Conservation (phyloP, 306 rosid genomes). For the Cicer arietinum region DNA sequence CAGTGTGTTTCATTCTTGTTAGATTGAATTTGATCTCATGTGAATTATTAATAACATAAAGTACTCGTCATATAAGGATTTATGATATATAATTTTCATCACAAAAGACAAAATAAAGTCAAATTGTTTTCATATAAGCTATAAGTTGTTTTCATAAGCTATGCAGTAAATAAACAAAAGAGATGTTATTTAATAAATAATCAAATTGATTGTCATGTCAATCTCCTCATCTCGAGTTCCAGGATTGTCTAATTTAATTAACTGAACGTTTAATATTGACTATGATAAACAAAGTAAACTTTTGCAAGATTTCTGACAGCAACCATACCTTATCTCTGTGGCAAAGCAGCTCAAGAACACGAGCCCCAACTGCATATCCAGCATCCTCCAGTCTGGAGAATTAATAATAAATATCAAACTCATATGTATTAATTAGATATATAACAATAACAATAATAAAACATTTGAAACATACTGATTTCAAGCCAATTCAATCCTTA, state of each 20-base stretch:
- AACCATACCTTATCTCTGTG: constrained; percentile 87
- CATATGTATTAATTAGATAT: background rate
- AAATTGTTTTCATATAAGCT: too few species aligned
- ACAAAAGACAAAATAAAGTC: too few species aligned
- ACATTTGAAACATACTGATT: constrained; percentile 3
- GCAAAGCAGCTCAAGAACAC: constrained; percentile 95
- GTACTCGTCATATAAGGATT: too few species aligned
- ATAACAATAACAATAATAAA: background rate
- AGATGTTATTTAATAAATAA: background rate
- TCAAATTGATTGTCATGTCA: background rate
- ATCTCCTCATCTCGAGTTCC: constrained; percentile 18
- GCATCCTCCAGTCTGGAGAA: constrained; percentile 88
- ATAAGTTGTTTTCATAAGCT: too few species aligned
- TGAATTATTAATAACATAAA: background rate
- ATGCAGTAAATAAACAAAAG: background rate
- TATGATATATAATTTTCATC: too few species aligned
- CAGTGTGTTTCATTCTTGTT: background rate
- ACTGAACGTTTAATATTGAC: background rate
- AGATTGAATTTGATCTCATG: background rate
- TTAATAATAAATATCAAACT: constrained; percentile 33
- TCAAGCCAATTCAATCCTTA: background rate
- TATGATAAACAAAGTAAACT: constrained; percentile 9
- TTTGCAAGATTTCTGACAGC: constrained; percentile 6
- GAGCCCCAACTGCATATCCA: constrained; percentile 96
- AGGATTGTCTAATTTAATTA: background rate